A percentile compares a stretch with the other conserved stretches of the same genome.
phyloP scores from a whole-genome alignment of 768 basidiomycete genomes.

The Boletus rubroflammeus region DNA sequence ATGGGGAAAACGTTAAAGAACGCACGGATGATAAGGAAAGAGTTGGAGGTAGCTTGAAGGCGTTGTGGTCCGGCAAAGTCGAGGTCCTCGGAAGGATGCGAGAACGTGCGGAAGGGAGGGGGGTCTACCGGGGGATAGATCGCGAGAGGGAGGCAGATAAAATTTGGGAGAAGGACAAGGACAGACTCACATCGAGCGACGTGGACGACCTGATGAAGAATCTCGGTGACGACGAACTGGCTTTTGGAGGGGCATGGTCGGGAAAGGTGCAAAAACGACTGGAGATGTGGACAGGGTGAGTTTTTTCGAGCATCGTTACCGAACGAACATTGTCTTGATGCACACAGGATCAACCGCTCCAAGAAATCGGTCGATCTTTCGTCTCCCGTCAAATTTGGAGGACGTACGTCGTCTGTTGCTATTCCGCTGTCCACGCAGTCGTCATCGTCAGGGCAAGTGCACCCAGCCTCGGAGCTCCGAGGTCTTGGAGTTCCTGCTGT shows the following conservation, averaged over 20 bases:
- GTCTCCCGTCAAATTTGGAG: constrained; percentile 21
- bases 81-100: constrained; percentile 28
- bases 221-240: constrained; percentile 30
- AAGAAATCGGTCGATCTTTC: constrained; percentile 29
- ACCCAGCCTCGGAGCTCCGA: constrained; percentile 24
- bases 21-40: constrained; percentile 34
- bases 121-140: constrained; percentile 13
- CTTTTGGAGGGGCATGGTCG: constrained; percentile 36
- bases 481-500: constrained; percentile 37
- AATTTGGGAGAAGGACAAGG: constrained; percentile 27
- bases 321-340: constrained; percentile 6
- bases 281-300: constrained; percentile 48
- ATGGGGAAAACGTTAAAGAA: constrained; percentile 33
- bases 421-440: constrained; percentile 35
- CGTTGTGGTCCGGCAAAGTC: constrained; percentile 33
- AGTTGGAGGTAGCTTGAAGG: constrained; percentile 32
- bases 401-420: constrained; percentile 26
- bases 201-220: constrained; percentile 27
- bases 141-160: constrained; percentile 27
- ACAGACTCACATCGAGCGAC: constrained; percentile 29
- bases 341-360: constrained; percentile 33
- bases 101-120: constrained; percentile 26
- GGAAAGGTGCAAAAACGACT: constrained; percentile 46
- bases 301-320: constrained; percentile 6
- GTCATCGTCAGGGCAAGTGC: constrained; percentile 32